phyloP scores from a whole-genome alignment of 345 rosid genomes.

The Lepidium didymum region DNA sequence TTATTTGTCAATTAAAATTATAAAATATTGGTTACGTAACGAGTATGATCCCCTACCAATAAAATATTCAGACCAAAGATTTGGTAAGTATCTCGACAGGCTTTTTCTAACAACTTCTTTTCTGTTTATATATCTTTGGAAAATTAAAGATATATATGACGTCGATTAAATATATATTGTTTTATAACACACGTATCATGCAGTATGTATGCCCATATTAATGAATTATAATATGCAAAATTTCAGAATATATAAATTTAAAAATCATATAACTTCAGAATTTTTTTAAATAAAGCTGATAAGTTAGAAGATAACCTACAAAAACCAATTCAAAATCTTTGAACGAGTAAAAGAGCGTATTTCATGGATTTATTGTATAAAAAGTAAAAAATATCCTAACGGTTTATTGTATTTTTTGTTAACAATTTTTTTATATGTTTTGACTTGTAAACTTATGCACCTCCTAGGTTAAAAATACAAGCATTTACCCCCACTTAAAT shows the following conservation, averaged over 20 bases:
- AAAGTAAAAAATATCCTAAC: neutral
- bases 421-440: neutral
- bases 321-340: neutral
- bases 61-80: neutral
- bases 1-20: neutral
- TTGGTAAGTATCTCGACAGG: conserved; percentile 13
- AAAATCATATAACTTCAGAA: too few relatives aligned
- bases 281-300: too few relatives aligned
- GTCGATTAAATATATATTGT: neutral
- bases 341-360: neutral
- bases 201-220: neutral
- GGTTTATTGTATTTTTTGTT: neutral
- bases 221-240: neutral
- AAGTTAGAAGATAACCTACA: too few relatives aligned
- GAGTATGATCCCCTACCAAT: conserved; percentile 17
- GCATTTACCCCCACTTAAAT: neutral
- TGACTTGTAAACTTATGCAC: neutral
- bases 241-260: too few relatives aligned
- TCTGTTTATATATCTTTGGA: neutral
- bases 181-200: neutral
- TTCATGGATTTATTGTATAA: neutral
- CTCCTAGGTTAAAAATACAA: neutral
- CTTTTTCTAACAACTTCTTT: neutral
- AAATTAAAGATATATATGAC: neutral
- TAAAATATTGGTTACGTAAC: conserved; percentile 5